Evolutionary conservation across 305 asterid genomes (phyloP).

Genomic region (Fraxinus platypoda): DNA sequence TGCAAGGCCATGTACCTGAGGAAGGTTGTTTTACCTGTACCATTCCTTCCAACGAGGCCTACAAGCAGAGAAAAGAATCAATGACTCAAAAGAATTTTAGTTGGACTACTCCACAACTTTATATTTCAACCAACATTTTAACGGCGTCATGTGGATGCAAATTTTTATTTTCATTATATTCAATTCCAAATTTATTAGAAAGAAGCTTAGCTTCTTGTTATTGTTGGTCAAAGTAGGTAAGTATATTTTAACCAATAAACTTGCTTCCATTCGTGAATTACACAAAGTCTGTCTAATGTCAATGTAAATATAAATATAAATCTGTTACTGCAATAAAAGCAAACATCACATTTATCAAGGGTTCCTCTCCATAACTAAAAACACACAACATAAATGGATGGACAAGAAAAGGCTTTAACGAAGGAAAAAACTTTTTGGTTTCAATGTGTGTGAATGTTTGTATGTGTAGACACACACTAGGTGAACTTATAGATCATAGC

Average conservation of each 20-base stretch:
- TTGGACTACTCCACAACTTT: not conserved
- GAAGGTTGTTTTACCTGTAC: constrained; percentile 97
- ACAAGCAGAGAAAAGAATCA: constrained; percentile 29
- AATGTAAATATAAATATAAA: constrained; percentile 8
- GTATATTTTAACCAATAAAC: not conserved
- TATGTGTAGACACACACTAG: not conserved
- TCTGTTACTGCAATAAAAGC: constrained; percentile 4
- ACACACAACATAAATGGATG: constrained; percentile 9
- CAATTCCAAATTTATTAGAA: not conserved
- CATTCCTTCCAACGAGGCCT: constrained; percentile 99
- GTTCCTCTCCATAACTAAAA: constrained; percentile 15
- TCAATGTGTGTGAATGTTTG: not conserved
- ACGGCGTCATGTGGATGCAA: not conserved
- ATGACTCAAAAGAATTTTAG: not conserved
- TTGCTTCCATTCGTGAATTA: constrained; percentile 18
- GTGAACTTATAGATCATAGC: constrained; percentile 13
- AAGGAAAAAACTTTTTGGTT: not conserved
- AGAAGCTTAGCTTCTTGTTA: not conserved
- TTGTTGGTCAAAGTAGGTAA: not conserved
- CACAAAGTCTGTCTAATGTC: constrained; percentile 1
- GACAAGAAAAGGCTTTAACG: constrained; percentile 2
- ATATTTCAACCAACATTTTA: not conserved
- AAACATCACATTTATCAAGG: constrained; percentile 13
- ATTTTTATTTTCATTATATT: not conserved
- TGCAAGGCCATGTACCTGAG: constrained; percentile 98